Evolutionary conservation across 441 rosid species (phyloP).

Genomic region (Croton laevigatus): DNA sequence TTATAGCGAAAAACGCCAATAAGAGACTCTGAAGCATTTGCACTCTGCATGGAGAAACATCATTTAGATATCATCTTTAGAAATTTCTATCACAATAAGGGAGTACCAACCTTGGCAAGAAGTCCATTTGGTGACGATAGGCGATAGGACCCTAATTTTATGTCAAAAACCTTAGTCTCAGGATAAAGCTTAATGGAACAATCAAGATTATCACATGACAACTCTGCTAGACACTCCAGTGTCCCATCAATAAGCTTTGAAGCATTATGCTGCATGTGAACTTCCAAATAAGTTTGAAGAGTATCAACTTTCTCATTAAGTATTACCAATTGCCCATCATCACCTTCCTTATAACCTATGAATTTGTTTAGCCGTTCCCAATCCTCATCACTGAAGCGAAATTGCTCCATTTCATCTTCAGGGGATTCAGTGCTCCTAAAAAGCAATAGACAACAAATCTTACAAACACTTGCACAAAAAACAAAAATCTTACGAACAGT

Average conservation of each 20-base stretch:
- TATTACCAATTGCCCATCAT: slow-evolving; percentile 45
- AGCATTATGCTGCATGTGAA: slow-evolving; percentile 95
- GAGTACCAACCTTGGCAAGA: slow-evolving; percentile 75
- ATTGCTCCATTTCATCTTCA: slow-evolving; percentile 73
- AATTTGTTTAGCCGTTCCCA: slow-evolving; percentile 89
- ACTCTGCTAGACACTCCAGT: slow-evolving; percentile 72
- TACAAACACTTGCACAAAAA: not conserved
- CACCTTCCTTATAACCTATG: slow-evolving; percentile 91
- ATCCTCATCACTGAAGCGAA: slow-evolving; percentile 79
- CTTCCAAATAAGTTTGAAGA: slow-evolving; percentile 76
- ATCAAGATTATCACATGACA: slow-evolving; percentile 84
- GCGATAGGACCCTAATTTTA: slow-evolving; percentile 85
- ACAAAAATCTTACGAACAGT: too few relatives aligned
- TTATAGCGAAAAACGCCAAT: slow-evolving; percentile 85
- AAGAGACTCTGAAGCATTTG: slow-evolving; percentile 67
- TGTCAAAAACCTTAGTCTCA: slow-evolving; percentile 82
- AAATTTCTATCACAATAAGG: not conserved
- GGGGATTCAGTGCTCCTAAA: slow-evolving; percentile 62
- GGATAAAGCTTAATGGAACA: slow-evolving; percentile 88
- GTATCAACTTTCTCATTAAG: slow-evolving; percentile 59
- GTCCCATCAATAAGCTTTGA: slow-evolving; percentile 79
- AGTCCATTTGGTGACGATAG: slow-evolving; percentile 93
- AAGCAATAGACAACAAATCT: slow-evolving; percentile 19
- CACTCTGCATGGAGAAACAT: slow-evolving; percentile 71
- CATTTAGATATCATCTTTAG: slow-evolving; percentile 7